A percentile compares a stretch with the other conserved stretches of the same genome.
phyloP scores from a whole-genome alignment of 331 rosid species.

The Acacia concinna region DNA sequence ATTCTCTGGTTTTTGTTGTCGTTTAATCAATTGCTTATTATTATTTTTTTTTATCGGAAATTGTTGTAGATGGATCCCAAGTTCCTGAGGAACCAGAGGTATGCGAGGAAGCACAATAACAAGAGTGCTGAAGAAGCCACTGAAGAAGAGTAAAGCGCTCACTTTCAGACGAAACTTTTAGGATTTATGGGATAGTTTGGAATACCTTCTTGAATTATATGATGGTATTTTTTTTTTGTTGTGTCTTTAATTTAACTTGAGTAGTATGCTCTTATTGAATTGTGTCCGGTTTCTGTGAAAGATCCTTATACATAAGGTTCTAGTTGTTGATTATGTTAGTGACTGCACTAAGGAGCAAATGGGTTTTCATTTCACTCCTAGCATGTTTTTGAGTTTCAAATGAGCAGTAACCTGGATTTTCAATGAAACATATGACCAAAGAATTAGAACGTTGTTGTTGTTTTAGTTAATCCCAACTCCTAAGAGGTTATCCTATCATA shows the following conservation, averaged over 20 bases:
- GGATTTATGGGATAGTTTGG: conserved; percentile 3
- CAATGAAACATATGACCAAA: background rate
- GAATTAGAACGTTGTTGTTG: background rate
- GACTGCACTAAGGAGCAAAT: background rate
- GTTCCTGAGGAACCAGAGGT: conserved; percentile 99
- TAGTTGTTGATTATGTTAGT: background rate
- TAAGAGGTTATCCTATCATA: background rate
- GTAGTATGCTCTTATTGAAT: background rate
- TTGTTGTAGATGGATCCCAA: conserved; percentile 87
- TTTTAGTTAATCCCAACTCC: background rate
- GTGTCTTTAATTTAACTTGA: background rate
- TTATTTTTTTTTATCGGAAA: background rate
- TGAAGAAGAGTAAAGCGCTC: conserved; percentile 63
- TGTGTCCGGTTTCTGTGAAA: conserved; percentile 14
- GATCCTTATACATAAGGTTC: background rate
- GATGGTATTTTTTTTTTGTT: conserved; percentile 1
- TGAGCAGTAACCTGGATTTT: background rate
- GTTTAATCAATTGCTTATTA: background rate
- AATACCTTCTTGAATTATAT: conserved; percentile 10
- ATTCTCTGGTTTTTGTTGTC: background rate
- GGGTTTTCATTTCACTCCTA: background rate
- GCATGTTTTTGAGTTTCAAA: background rate
- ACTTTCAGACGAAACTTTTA: conserved; percentile 14
- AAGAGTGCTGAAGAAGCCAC: conserved; percentile 51
- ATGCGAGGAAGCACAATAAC: conserved; percentile 94